These are phyloP conservation scores for Kondoa malvinella DNA, from an alignment of 768 basidiomycete species.

Conservation along the genomic window DNA sequence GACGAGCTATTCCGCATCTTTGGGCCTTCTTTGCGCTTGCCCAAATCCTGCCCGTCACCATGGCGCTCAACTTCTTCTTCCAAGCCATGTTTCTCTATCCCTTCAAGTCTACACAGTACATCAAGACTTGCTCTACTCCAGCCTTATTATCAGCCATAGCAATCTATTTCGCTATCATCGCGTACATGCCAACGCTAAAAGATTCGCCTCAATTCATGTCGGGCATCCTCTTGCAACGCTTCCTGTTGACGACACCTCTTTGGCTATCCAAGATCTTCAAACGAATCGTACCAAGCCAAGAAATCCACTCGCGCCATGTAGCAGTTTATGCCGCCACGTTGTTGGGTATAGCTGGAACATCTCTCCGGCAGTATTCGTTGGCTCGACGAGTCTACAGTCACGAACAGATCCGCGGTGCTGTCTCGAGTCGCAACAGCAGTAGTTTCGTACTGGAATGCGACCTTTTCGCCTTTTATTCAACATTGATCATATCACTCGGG, in stretches of 20 bases:
- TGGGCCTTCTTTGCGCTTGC: background rate
- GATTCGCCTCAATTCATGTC: background rate
- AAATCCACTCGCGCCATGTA: no score
- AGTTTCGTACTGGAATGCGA: no score
- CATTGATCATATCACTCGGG: no score
- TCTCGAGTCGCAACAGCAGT: no score
- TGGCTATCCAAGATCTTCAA: no score
- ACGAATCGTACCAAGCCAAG: no score
- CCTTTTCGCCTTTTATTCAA: no score
- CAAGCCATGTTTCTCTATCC: background rate
- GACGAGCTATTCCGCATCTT: background rate
- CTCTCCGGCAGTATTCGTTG: no score
- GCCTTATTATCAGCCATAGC: background rate
- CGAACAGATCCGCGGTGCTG: no score
- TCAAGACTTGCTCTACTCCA: background rate
- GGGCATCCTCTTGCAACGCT: background rate
- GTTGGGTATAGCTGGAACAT: no score
- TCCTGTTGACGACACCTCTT: background rate
- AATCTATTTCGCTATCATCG: background rate
- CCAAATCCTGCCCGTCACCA: background rate
- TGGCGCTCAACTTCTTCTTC: background rate
- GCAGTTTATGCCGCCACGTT: no score
- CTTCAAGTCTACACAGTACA: background rate
- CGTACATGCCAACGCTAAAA: background rate
- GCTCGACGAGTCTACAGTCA: no score